Base-by-base conservation (phyloP, 73 alveolate species). In the Paramecium bursaria region DNA sequence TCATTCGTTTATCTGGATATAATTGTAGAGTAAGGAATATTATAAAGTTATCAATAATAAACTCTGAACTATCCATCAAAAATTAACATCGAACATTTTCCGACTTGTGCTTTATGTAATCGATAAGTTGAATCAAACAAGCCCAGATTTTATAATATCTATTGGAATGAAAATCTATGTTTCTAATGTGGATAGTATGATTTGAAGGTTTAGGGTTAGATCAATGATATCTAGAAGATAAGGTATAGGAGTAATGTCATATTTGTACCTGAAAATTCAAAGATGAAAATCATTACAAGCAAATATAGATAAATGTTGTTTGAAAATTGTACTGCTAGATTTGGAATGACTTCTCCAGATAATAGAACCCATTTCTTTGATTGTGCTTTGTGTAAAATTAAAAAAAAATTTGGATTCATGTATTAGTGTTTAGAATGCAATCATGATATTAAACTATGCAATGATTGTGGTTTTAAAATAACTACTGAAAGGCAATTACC, bases 91-190 rank as follows among this genome's bases (percentile, higher is more conserved):
- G 11, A 67, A 35, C 2, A 13, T 35, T 67, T 14, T 42, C 19
- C n/a, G 57, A 67, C 44, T 39, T 67, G 53, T 19, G 55, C 61
- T 4, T 42, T 35, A 67, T 67, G 82, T 42, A 25, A 27, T 19
- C 33, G 10, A 35, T 39, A 1, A 11, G 46, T 42, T 2, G 44
- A 0, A 11, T 17, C 19, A 1, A 29, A 33, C 1, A 57, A 67
- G 7, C 33, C 33, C 10, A 21, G 17, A 15, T 67, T 67, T 27
- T 39, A 39, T 19, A 67, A 67, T 42, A 53, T 39, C 44, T 67
- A 33, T 19, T 67, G 82, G 82, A 57, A 57, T 4, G 82, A 67
- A 42, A 33, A 19, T 1, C 10, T 67, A 7, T 67, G 82, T n/a
- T 3, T 67, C 3, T 2, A 17, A 11, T 67, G 82, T 67, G 82